Evolutionary conservation across 1,284 basidiomycete genomes (phyloP).

Genomic region (Clitocybe nebularis): DNA sequence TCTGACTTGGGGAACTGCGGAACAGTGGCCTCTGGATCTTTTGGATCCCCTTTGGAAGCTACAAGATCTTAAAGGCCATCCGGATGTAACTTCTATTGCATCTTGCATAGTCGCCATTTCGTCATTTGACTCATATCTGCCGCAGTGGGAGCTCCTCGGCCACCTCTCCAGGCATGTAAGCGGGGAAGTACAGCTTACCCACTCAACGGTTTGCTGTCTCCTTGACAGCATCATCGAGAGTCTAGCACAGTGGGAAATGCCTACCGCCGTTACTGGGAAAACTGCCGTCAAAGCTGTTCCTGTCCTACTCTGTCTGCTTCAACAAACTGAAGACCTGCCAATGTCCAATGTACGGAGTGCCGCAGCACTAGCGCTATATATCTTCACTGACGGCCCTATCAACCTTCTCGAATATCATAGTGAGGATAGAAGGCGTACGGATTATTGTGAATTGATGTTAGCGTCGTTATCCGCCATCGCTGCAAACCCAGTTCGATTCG

Average conservation of each 20-base stretch:
- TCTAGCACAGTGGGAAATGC: conserved; percentile 32
- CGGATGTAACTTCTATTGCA: conserved; percentile 30
- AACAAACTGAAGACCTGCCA: conserved; percentile 23
- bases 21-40: conserved; percentile 32
- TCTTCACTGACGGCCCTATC: conserved; percentile 24
- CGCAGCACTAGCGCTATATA: conserved; percentile 27
- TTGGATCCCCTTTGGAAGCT: conserved; percentile 31
- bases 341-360: conserved; percentile 26
- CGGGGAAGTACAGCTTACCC: conserved; percentile 26
- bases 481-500: conserved; percentile 25
- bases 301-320: conserved; percentile 29
- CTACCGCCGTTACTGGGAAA: conserved; percentile 29
- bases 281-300: conserved; percentile 30
- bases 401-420: conserved; percentile 22
- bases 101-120: conserved; percentile 32
- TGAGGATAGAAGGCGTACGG: conserved; percentile 23
- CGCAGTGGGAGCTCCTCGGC: conserved; percentile 31
- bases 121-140: conserved; percentile 28
- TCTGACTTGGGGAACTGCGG: conserved; percentile 28
- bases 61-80: conserved; percentile 22
- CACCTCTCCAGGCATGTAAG: conserved; percentile 26
- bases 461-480: conserved; percentile 28
- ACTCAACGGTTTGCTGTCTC: conserved; percentile 30
- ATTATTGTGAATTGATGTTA: conserved; percentile 28
- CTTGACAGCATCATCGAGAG: conserved; percentile 35